Evolutionary conservation across 1,139 yeast genomes (phyloP).

Genomic region (Suhomyces taliae): DNA sequence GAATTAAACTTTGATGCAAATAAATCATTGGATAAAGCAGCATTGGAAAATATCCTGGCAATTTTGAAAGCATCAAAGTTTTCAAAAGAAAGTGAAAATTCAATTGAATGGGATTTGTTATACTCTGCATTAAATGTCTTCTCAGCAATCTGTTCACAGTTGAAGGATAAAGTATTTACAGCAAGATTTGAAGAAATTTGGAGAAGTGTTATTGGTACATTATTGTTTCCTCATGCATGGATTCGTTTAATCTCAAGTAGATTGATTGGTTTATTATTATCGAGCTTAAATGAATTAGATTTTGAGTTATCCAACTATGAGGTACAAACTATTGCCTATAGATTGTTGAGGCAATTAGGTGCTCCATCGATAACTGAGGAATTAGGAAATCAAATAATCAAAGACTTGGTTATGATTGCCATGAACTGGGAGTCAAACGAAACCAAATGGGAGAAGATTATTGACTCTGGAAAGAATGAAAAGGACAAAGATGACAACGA

Average conservation of each 20-base stretch:
- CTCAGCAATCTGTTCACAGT: slow-evolving; percentile 35
- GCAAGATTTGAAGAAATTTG: slow-evolving; percentile 42
- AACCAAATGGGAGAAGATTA: slow-evolving; percentile 29
- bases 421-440: slow-evolving; percentile 58
- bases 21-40: slow-evolving; percentile 39
- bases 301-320: slow-evolving; percentile 36
- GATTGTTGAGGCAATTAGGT: slow-evolving; percentile 72
- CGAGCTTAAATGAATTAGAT: slow-evolving; percentile 37
- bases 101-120: slow-evolving; percentile 70
- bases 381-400: slow-evolving; percentile 64
- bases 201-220: slow-evolving; percentile 51
- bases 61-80: slow-evolving; percentile 37
- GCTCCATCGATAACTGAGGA: slow-evolving; percentile 73
- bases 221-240: slow-evolving; percentile 92
- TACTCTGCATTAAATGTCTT: slow-evolving; percentile 66
- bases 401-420: slow-evolving; percentile 63
- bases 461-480: slow-evolving; percentile 20
- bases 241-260: slow-evolving; percentile 73
- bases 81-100: slow-evolving; percentile 29
- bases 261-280: slow-evolving; percentile 53
- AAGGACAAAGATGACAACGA: slow-evolving; percentile 16
- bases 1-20: slow-evolving; percentile 48
- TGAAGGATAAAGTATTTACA: slow-evolving; percentile 32
- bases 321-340: slow-evolving; percentile 64
- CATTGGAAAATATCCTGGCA: slow-evolving; percentile 34